Evolutionary conservation across 148 eudicot species (phyloP).

Genomic region (Cornus suecica): DNA sequence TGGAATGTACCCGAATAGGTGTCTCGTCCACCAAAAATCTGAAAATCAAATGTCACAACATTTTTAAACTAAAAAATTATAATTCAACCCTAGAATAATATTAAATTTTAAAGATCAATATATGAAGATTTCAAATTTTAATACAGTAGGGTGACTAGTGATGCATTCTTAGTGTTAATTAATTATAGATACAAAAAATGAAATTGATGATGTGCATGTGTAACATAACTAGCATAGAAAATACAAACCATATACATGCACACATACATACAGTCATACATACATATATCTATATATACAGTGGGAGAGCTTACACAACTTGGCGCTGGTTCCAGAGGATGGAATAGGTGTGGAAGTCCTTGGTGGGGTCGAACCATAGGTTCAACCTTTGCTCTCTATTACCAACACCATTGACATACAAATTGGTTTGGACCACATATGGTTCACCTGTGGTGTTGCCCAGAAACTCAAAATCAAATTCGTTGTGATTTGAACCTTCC

Average conservation of each 20-base stretch:
- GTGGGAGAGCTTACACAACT: slow-evolving; percentile 62
- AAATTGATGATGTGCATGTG: too few relatives aligned
- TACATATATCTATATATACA: background rate
- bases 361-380: slow-evolving; percentile 87
- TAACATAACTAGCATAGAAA: too few relatives aligned
- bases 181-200: too few relatives aligned
- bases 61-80: too few relatives aligned
- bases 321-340: slow-evolving; percentile 70
- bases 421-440: slow-evolving; percentile 76
- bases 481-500: slow-evolving; percentile 74
- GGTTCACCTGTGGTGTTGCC: slow-evolving; percentile 89
- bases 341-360: slow-evolving; percentile 69
- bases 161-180: too few relatives aligned
- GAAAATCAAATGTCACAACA: background rate
- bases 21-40: slow-evolving; percentile 80
- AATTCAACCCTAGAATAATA: background rate
- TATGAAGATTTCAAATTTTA: too few relatives aligned
- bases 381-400: slow-evolving; percentile 81
- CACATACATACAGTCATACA: too few relatives aligned
- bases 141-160: too few relatives aligned
- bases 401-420: slow-evolving; percentile 80
- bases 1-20: slow-evolving; percentile 66
- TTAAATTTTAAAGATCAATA: background rate
- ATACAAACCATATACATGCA: background rate
- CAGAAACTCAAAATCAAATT: slow-evolving; percentile 89